Percentiles rank a stretch among this genome's conserved stretches.
phyloP scores from a whole-genome alignment of 2,329 filamentous ascomycete genomes.

The Aureobasidium sp. region DNA sequence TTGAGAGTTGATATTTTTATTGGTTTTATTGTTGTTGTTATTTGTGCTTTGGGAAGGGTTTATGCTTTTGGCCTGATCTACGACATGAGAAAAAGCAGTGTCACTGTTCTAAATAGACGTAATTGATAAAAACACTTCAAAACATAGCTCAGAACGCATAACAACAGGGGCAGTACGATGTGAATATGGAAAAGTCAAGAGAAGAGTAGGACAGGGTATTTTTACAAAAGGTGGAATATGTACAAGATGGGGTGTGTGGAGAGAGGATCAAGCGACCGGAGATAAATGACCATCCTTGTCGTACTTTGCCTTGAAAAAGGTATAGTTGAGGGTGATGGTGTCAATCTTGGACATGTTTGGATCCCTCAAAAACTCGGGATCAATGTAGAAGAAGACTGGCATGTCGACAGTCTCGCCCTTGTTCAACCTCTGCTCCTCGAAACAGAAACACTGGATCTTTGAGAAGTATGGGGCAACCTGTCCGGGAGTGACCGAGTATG shows the following conservation, averaged over 20 bases:
- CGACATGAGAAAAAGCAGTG: neutral
- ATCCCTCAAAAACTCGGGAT: slow-evolving; percentile 89
- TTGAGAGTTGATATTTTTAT: neutral
- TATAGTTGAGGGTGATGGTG: slow-evolving; percentile 93
- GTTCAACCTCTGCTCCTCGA: slow-evolving; percentile 88
- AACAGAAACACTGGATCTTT: slow-evolving; percentile 99
- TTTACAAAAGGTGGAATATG: slow-evolving; percentile 9
- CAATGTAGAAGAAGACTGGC: slow-evolving; percentile 99
- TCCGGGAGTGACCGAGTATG: slow-evolving; percentile 91
- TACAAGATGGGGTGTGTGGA: neutral
- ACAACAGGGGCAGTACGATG: neutral
- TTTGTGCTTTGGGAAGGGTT: neutral
- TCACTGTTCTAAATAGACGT: neutral
- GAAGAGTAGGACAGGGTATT: neutral
- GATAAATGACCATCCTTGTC: slow-evolving; percentile 69
- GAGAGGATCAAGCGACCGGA: slow-evolving; percentile 40
- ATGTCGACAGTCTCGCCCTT: slow-evolving; percentile 97
- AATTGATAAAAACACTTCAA: neutral
- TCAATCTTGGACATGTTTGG: slow-evolving; percentile 89
- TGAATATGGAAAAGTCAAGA: neutral
- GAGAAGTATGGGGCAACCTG: slow-evolving; percentile 97
- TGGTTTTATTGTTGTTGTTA: neutral
- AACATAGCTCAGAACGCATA: neutral
- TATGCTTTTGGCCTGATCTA: slow-evolving; percentile 11
- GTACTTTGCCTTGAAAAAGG: slow-evolving; percentile 92